Evolutionary conservation across 176 grass and related monocot species (phyloP).

Genomic region (Lolium multiflorum): DNA sequence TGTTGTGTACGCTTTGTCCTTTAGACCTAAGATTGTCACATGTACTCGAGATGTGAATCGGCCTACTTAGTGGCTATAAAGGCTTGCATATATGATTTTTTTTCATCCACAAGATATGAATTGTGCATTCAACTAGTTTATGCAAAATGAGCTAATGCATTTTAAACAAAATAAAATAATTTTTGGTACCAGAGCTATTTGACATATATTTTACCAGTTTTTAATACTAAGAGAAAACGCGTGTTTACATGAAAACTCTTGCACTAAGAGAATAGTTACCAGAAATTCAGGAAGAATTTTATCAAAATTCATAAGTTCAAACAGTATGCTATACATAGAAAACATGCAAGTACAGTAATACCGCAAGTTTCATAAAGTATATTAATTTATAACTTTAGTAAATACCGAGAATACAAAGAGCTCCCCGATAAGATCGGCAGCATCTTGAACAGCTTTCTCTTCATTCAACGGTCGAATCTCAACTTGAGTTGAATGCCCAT

Average conservation of each 20-base stretch:
- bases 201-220: not conserved
- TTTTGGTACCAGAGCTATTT: not conserved
- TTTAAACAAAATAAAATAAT: conserved; percentile 7
- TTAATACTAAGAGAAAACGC: not conserved
- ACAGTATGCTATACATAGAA: conserved; percentile 2
- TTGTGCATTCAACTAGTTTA: not conserved
- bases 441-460: conserved; percentile 85
- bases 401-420: conserved; percentile 78
- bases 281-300: not conserved
- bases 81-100: not conserved
- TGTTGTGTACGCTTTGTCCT: too few relatives aligned
- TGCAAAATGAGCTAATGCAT: not conserved
- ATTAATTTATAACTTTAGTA: conserved; percentile 23
- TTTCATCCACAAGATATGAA: not conserved
- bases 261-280: conserved; percentile 3
- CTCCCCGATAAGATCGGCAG: conserved; percentile 78
- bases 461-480: conserved; percentile 70
- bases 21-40: too few relatives aligned
- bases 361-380: not conserved
- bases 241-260: not conserved
- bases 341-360: not conserved
- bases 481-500: conserved; percentile 69
- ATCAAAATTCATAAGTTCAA: not conserved
- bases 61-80: too few relatives aligned
- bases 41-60: too few relatives aligned